Evolutionary conservation across 2,329 filamentous ascomycete species (phyloP).

Genomic region (Sporothrix variecibatus): DNA sequence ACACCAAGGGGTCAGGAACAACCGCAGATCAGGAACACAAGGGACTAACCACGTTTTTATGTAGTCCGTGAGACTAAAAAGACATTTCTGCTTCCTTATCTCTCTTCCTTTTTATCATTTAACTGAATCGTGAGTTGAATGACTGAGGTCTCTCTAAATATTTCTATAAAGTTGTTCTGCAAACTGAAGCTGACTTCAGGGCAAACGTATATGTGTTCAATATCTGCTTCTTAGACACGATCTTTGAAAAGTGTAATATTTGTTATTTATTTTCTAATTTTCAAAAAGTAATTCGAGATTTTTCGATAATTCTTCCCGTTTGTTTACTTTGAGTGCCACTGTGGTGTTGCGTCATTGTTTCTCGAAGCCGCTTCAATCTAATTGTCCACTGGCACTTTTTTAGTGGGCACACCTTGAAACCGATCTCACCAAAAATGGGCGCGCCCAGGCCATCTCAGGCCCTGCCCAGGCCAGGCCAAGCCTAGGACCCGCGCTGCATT

Average conservation of each 20-base stretch:
- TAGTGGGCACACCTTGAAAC: background rate
- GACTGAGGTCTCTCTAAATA: too few relatives aligned
- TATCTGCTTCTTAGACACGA: too few relatives aligned
- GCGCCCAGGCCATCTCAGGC: background rate
- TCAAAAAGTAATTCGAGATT: too few relatives aligned
- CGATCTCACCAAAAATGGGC: background rate
- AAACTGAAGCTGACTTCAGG: too few relatives aligned
- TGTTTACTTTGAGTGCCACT: background rate
- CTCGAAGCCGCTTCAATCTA: background rate
- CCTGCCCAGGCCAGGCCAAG: background rate
- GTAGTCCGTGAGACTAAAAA: too few relatives aligned
- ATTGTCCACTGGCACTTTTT: background rate
- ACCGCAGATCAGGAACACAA: background rate
- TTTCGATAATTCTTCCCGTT: background rate
- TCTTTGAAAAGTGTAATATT: too few relatives aligned
- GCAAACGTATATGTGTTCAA: too few relatives aligned
- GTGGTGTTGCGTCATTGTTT: background rate
- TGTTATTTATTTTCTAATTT: too few relatives aligned
- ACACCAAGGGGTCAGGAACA: background rate
- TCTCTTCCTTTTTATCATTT: too few relatives aligned
- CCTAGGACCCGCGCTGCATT: background rate
- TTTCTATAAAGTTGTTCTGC: too few relatives aligned
- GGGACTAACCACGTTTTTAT: background rate
- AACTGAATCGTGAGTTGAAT: too few relatives aligned
- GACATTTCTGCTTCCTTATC: too few relatives aligned